Evolutionary conservation across 192 early-diverging fungal genomes (phyloP).

Genomic region (Gigaspora rosea): DNA sequence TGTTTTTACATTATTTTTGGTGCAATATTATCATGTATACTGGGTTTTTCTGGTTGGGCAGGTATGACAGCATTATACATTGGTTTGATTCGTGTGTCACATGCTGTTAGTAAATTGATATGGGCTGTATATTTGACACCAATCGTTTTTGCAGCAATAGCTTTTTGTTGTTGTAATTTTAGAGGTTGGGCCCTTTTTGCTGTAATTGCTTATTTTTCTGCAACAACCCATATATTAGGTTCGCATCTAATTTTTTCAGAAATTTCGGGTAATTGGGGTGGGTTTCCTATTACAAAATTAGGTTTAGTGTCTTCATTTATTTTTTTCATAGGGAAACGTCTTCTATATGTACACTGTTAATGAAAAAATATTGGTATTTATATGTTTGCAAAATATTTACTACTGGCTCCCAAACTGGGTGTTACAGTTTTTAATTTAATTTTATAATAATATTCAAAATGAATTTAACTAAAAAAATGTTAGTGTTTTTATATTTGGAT

Average conservation of each 20-base stretch:
- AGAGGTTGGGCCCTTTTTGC: neutral
- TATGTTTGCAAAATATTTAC: no score
- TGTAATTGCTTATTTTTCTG: neutral
- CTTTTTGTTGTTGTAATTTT: neutral
- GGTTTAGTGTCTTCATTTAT: conserved; percentile 14
- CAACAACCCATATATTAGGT: conserved; percentile 12
- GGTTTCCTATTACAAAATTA: neutral
- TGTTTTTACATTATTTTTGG: no score
- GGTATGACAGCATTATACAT: conserved; percentile 8
- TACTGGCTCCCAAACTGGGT: no score
- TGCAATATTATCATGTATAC: neutral
- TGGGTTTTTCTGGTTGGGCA: neutral
- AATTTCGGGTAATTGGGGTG: conserved; percentile 19
- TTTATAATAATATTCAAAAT: no score
- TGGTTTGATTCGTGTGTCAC: neutral
- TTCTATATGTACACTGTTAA: neutral
- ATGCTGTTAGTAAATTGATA: conserved; percentile 9
- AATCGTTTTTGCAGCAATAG: neutral
- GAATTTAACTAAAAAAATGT: no score
- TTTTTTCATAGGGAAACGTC: conserved; percentile 28
- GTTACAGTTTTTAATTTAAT: no score
- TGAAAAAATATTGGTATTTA: no score
- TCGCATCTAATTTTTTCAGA: conserved; percentile 21
- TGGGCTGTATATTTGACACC: conserved; percentile 3
- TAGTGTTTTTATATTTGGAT: no score